Evolutionary conservation across 2,329 filamentous ascomycete genomes (phyloP).

Genomic region (Claviceps sp.): DNA sequence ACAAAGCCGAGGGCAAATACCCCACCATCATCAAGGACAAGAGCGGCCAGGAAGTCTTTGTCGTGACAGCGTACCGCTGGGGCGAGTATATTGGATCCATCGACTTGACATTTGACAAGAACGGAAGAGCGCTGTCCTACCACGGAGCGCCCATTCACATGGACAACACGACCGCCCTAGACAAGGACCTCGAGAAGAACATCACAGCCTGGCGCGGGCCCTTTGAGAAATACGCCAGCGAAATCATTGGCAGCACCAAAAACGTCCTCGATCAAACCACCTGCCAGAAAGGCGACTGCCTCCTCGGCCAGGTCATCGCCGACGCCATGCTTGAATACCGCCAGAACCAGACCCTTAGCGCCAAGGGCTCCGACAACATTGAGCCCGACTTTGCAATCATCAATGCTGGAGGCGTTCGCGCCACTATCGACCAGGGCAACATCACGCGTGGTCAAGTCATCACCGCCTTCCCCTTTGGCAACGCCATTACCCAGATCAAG

Average conservation of each 20-base stretch:
- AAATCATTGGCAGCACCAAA: constrained; percentile 24
- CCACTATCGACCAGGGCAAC: constrained; percentile 45
- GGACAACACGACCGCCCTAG: constrained; percentile 45
- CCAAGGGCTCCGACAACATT: constrained; percentile 13
- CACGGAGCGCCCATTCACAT: constrained; percentile 51
- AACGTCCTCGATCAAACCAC: constrained; percentile 44
- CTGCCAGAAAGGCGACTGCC: constrained; percentile 46
- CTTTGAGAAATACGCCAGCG: constrained; percentile 44
- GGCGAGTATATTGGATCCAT: constrained; percentile 57
- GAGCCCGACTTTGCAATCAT: constrained; percentile 42
- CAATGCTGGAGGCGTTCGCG: constrained; percentile 51
- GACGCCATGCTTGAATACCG: constrained; percentile 51
- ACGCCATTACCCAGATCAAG: constrained; percentile 45
- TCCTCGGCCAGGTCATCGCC: constrained; percentile 40
- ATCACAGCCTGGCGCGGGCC: constrained; percentile 45
- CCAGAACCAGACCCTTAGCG: constrained; percentile 27
- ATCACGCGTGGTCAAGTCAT: constrained; percentile 52
- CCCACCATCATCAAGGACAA: constrained; percentile 49
- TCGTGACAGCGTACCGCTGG: constrained; percentile 56
- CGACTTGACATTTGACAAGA: constrained; percentile 47
- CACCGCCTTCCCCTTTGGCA: constrained; percentile 53
- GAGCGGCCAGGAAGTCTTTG: constrained; percentile 53
- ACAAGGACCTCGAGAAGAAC: constrained; percentile 41
- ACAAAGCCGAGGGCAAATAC: constrained; percentile 44
- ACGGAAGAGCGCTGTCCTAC: constrained; percentile 49